Conservation (phyloP, 371 early-diverging fungal genomes). For the Rhizopus stolonifer region DNA sequence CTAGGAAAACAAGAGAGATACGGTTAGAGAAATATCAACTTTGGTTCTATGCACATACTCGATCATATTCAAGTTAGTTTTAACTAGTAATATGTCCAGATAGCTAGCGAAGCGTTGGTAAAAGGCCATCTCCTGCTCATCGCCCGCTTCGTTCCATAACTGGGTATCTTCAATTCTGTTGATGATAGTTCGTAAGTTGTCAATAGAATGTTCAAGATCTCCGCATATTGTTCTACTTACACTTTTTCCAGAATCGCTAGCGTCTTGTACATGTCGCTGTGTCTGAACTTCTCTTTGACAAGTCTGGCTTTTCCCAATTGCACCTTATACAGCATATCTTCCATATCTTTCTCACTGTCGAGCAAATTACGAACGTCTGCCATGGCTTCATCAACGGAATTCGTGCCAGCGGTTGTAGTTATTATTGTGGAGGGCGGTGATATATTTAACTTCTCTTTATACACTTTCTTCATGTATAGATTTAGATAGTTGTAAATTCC, state of each 20-base stretch:
- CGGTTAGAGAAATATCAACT: slow-evolving; percentile 12
- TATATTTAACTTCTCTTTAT: slow-evolving; percentile 3
- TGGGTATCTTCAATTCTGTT: slow-evolving; percentile 10
- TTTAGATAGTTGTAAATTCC: slow-evolving; percentile 8
- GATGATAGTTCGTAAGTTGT: slow-evolving; percentile 9
- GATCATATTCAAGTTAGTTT: slow-evolving; percentile 12
- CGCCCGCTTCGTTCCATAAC: slow-evolving; percentile 4
- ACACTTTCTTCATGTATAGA: background rate
- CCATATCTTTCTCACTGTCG: slow-evolving; percentile 10
- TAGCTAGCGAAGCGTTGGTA: slow-evolving; percentile 13
- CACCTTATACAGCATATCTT: slow-evolving; percentile 7
- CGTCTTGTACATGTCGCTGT: slow-evolving; percentile 10
- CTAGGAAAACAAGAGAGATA: slow-evolving; percentile 12
- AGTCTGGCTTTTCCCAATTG: slow-evolving; percentile 12
- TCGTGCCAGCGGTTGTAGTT: slow-evolving; percentile 2
- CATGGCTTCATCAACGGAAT: slow-evolving; percentile 3
- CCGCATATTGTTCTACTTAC: slow-evolving; percentile 5
- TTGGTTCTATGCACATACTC: slow-evolving; percentile 14
- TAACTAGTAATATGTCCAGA: slow-evolving; percentile 6
- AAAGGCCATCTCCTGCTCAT: slow-evolving; percentile 9
- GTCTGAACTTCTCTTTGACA: slow-evolving; percentile 12
- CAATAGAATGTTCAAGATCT: slow-evolving; percentile 9
- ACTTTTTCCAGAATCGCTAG: slow-evolving; percentile 12
- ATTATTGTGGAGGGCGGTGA: background rate
- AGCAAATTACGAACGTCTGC: slow-evolving; percentile 9